phyloP scores from a whole-genome alignment of 345 rosid species.

The Syzygium aqueum region DNA sequence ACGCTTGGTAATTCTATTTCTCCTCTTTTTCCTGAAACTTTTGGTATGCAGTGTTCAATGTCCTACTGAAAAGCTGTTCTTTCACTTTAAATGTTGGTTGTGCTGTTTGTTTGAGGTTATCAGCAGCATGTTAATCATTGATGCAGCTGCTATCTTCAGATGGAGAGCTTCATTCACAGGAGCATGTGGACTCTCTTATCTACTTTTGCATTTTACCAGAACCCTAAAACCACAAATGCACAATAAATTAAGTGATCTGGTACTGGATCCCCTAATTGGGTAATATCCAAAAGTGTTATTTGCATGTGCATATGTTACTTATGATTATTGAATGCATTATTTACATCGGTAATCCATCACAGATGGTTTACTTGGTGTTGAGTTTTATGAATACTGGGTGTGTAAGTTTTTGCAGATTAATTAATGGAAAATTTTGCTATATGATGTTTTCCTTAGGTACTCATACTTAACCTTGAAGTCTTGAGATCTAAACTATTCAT shows the following conservation, averaged over 20 bases:
- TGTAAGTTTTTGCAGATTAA: neutral
- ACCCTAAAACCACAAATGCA: neutral
- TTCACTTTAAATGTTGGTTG: neutral
- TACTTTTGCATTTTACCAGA: neutral
- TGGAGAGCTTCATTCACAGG: neutral
- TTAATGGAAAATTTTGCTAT: neutral
- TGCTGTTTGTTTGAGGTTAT: neutral
- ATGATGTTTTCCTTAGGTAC: neutral
- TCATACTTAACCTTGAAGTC: neutral
- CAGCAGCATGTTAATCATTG: neutral
- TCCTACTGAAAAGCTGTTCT: neutral
- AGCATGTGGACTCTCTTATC: neutral
- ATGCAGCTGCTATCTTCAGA: neutral
- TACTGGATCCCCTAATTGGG: neutral
- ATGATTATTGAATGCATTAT: neutral
- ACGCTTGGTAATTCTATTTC: neutral
- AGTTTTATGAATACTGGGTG: neutral
- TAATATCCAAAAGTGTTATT: neutral
- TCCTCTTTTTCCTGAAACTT: neutral
- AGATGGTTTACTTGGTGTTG: neutral
- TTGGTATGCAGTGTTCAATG: neutral
- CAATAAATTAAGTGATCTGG: neutral
- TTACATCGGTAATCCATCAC: neutral
- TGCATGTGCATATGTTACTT: neutral
- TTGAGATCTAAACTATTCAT: neutral